These are phyloP conservation scores for Bondarzewia mesenterica DNA, from an alignment of 1,284 basidiomycete genomes.

Conservation along the genomic window DNA sequence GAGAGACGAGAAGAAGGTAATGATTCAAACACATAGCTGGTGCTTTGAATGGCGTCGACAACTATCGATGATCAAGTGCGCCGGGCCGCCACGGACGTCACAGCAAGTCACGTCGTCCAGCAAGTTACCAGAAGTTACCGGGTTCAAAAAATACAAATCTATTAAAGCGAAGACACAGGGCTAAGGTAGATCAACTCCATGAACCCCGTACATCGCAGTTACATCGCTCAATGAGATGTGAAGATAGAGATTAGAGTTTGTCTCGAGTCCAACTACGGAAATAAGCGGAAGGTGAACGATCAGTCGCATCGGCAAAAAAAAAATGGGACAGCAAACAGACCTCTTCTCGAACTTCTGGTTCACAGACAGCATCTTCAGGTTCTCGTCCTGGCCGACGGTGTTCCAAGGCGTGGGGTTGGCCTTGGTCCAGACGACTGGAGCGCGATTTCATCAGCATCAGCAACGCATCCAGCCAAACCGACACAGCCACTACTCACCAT, in stretches of 20 bases:
- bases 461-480: background rate
- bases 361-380: constrained; percentile 60
- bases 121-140: too few species aligned
- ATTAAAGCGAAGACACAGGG: too few species aligned
- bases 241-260: constrained; percentile 38
- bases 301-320: background rate
- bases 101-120: too few species aligned
- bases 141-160: too few species aligned
- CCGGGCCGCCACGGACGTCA: too few species aligned
- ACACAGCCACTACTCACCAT: constrained; percentile 36
- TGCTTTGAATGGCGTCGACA: too few species aligned
- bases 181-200: too few species aligned
- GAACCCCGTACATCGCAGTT: background rate
- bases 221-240: background rate
- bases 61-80: too few species aligned
- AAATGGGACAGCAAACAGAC: constrained; percentile 27
- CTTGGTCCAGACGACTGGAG: constrained; percentile 71
- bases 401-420: constrained; percentile 78
- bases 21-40: too few species aligned
- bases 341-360: constrained; percentile 68
- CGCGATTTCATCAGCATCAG: constrained; percentile 1
- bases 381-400: constrained; percentile 61
- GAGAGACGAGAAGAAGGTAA: background rate
- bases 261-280: constrained; percentile 58
- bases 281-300: background rate